Conservation (phyloP, 345 rosid genomes). For the Citrus reticulata region DNA sequence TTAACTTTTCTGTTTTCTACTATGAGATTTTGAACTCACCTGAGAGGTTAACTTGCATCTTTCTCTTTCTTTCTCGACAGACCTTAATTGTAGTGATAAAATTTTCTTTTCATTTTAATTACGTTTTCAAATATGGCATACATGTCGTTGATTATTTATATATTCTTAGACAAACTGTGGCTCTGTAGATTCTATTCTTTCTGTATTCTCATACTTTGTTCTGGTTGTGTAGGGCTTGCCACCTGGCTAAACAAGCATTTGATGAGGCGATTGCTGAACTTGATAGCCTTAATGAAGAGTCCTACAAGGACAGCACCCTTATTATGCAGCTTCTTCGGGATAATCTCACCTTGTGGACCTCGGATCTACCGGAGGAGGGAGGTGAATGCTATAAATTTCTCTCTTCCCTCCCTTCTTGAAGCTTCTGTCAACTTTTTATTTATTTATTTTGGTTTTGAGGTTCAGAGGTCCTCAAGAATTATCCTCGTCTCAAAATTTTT, state of each 20-base stretch:
- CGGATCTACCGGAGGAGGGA: constrained; percentile 82
- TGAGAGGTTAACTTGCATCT: constrained; percentile 46
- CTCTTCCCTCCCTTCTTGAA: neutral
- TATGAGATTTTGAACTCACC: constrained; percentile 84
- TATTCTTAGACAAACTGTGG: neutral
- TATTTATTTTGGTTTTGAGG: neutral
- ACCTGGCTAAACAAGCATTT: constrained; percentile 82
- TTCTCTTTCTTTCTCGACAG: neutral
- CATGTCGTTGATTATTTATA: neutral
- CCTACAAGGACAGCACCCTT: constrained; percentile 86
- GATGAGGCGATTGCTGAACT: constrained; percentile 86
- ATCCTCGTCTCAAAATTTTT: neutral
- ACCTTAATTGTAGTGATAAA: neutral
- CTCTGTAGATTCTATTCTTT: neutral
- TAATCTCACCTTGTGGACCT: constrained; percentile 80
- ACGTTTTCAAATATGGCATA: neutral
- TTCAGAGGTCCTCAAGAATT: neutral
- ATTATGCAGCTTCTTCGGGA: constrained; percentile 94
- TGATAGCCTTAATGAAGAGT: constrained; percentile 84
- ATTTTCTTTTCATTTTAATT: neutral
- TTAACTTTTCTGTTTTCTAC: constrained; percentile 85
- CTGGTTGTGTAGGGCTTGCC: constrained; percentile 60
- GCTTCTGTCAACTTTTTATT: neutral
- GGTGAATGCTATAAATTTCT: constrained; percentile 35
- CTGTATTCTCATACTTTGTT: constrained; percentile 6